phyloP scores from a whole-genome alignment of 331 rosid genomes.

The Rosa hybrid region DNA sequence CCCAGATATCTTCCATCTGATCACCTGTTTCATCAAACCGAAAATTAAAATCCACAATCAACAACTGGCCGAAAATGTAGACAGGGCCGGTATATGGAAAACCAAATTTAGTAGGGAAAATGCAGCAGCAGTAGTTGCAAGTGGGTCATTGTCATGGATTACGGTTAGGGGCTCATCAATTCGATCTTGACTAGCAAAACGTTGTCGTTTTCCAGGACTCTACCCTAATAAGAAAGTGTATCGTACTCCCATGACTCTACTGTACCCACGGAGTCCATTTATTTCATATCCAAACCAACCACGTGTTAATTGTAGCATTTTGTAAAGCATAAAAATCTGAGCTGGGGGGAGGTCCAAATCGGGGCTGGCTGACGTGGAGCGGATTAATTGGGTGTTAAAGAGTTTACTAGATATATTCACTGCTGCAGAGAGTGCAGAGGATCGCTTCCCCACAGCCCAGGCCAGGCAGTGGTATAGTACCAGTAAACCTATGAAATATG shows the following conservation, averaged over 20 bases:
- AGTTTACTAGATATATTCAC: background rate
- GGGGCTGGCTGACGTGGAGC: slow-evolving; percentile 16
- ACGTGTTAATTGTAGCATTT: slow-evolving; percentile 9
- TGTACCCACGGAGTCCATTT: background rate
- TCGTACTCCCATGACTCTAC: background rate
- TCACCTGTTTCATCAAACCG: slow-evolving; percentile 58
- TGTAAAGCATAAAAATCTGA: background rate
- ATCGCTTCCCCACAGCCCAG: background rate
- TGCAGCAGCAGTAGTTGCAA: background rate
- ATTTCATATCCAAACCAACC: slow-evolving; percentile 20
- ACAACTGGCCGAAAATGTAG: background rate
- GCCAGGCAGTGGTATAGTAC: background rate
- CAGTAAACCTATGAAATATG: slow-evolving; percentile 18
- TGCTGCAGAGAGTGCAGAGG: background rate
- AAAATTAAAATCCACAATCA: background rate
- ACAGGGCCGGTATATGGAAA: background rate
- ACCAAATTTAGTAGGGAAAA: background rate
- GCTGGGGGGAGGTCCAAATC: slow-evolving; percentile 1
- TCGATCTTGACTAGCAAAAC: background rate
- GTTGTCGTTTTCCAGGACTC: background rate
- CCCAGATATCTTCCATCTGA: slow-evolving; percentile 61
- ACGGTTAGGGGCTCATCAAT: slow-evolving; percentile 6
- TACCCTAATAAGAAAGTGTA: background rate
- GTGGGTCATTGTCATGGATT: slow-evolving; percentile 11
- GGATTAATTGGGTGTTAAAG: slow-evolving; percentile 9